Evolutionary conservation across 2,329 filamentous ascomycete species (phyloP), one percentile per base, ranked within the genome.

Genomic region (Harringtonia aguacate): DNA sequence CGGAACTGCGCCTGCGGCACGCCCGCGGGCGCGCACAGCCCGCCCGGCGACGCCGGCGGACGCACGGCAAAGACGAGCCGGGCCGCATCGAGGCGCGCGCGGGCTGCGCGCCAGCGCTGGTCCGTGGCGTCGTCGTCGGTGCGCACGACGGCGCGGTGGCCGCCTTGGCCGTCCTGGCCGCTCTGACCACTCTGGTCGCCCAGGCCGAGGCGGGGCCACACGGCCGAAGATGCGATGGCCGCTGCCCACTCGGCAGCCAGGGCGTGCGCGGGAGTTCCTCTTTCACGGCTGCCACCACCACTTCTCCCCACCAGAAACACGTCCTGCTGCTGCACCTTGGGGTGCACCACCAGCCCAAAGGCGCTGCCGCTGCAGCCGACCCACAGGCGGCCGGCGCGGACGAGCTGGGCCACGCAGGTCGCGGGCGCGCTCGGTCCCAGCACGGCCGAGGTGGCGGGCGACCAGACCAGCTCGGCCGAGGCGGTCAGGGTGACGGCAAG

Each of bases 311-410:
- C 27, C 18, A 37, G 20, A 9, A 43, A 21, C 9, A 38, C 9
- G 8, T 22, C 12, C 30, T 28, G 41, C 4, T 45, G 44, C 12
- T 34, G 37, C 28, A 50, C 28, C 29, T 31, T 44, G 5, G 45
- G 41, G 20, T 39, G 39, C 8, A 49, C 44, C 1, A 43, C 38
- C 17, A 50, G 37, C 12, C 31, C 41, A 4, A 50, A 41, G 5
- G 44, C 37, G 28, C 44, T 40, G 3, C 50, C 50, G 24, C 36
- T 33, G 13, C 34, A 28, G 35, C 44, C 44, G 20, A 50, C 27
- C 48, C 50, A 52, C 4, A 52, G 36, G 4, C 45, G 46, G 29
- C 50, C 50, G 4, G 45, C 43, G 2, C 44, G 46, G n/a, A 49
- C 45, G 1, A 52, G 48, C 24, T 47, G 39, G 3, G 45, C 46